phyloP scores from a whole-genome alignment of 495 filamentous ascomycete species.

The Hypoxylon perforatum region DNA sequence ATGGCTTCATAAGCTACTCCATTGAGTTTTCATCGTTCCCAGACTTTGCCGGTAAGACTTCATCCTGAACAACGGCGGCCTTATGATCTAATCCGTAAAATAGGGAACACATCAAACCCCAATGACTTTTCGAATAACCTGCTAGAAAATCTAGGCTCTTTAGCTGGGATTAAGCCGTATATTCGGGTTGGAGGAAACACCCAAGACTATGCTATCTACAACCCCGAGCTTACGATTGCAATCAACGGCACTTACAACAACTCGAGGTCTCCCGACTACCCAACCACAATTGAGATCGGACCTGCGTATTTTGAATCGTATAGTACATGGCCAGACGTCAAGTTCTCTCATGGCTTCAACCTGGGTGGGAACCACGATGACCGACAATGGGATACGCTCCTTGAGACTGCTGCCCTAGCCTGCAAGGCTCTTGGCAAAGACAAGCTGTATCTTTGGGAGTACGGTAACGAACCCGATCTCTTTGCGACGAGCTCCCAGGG shows the following conservation, averaged over 20 bases:
- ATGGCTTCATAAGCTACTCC: constrained; percentile 68
- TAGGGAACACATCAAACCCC: constrained; percentile 61
- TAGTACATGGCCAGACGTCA: constrained; percentile 64
- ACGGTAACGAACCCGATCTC: constrained; percentile 77
- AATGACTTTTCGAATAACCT: constrained; percentile 69
- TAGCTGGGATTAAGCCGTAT: constrained; percentile 64
- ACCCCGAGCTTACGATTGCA: constrained; percentile 62
- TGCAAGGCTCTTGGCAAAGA: constrained; percentile 67
- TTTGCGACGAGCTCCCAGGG: constrained; percentile 66
- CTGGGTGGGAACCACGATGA: constrained; percentile 65
- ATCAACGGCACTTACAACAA: constrained; percentile 66
- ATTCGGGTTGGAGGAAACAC: constrained; percentile 72
- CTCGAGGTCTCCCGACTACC: constrained; percentile 66
- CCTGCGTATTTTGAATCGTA: constrained; percentile 75
- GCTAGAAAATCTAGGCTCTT: constrained; percentile 60
- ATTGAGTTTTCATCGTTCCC: constrained; percentile 73
- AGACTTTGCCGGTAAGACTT: constrained; percentile 65
- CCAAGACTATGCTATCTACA: constrained; percentile 71
- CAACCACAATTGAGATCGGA: constrained; percentile 69
- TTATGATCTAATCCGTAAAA: constrained; percentile 3
- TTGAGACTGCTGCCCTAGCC: constrained; percentile 66
- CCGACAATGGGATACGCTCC: constrained; percentile 60
- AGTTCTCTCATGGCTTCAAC: constrained; percentile 74
- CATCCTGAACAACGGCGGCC: background rate
- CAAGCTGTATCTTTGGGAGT: constrained; percentile 67